Conservation (phyloP, 352 stramenopile genomes). For the Aphanomyces cochlioides region DNA sequence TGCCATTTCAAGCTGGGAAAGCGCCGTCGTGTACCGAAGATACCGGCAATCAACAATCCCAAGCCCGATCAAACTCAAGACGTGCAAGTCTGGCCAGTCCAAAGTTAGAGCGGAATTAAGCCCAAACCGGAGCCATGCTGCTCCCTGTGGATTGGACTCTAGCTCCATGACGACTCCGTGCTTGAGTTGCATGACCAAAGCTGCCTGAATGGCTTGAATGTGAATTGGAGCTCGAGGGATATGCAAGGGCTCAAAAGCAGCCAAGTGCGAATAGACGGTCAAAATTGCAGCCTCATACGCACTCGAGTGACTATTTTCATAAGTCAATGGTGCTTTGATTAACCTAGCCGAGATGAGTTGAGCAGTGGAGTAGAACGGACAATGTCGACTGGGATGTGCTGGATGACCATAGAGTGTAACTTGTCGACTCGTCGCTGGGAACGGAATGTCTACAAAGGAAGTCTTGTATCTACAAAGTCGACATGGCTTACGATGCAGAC, state of each 20-base stretch:
- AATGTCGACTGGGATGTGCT: neutral
- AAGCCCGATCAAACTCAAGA: neutral
- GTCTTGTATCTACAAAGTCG: too few relatives aligned
- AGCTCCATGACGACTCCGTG: neutral
- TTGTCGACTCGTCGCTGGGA: too few relatives aligned
- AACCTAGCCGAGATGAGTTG: neutral
- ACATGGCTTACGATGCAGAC: too few relatives aligned
- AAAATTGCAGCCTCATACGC: constrained; percentile 22
- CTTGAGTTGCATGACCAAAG: constrained; percentile 9
- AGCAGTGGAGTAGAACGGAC: neutral
- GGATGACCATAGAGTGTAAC: neutral
- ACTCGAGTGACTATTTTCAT: neutral
- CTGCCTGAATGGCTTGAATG: neutral
- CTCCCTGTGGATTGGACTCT: neutral
- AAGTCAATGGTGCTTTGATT: neutral
- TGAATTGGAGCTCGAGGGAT: neutral
- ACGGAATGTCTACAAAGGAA: too few relatives aligned
- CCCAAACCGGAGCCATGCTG: neutral
- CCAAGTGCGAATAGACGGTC: constrained; percentile 23
- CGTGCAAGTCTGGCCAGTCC: constrained; percentile 14
- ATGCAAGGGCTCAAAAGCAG: neutral
- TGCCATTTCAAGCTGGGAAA: constrained; percentile 15
- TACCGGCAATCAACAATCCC: neutral
- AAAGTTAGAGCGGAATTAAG: constrained; percentile 12
- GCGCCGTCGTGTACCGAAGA: neutral